Base-by-base conservation (phyloP, 495 filamentous ascomycete genomes). In the Clohesyomyces aquaticus region DNA sequence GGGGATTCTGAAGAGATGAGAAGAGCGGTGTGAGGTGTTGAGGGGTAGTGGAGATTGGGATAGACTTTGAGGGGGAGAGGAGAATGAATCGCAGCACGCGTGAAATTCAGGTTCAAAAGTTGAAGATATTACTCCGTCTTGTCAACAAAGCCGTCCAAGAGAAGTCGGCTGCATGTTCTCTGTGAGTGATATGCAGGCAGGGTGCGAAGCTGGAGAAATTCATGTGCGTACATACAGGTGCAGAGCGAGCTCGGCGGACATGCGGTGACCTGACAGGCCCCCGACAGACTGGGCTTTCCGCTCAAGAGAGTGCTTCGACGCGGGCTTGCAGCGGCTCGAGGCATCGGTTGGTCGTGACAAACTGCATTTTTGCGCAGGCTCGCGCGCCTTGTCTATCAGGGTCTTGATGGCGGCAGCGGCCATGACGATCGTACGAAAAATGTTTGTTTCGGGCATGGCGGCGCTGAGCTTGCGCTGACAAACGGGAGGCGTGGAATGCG, bases 1-100 rank as follows among this genome's bases (percentile, higher is more conserved):
- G 19, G 32, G 21, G 43, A 8, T 14, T 23, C 25, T 19, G 4
- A 16, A 56, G 14, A 9, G 53, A 43, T 4, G 38, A 42, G 38
- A 56, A 25, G 53, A 56, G 53, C 53, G 53, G 53, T 56, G 53
- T 42, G 29, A 56, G 16, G 53, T 18, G 28, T 10, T n/a, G 53
- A 42, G 28, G 53, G 16, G 18, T 9, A n/a, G 53, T 25, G 48
- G 25, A 52, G 22, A 52, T 10, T 18, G 48, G 21, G 25, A 52
- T 47, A 38, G 32, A 38, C 32, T 38, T 38, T 38, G n/a, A n/a
- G n/a, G n/a, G n/a, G n/a, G n/a, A n/a, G n/a, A n/a, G n/a, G n/a
- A n/a, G n/a, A n/a, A n/a, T n/a, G n/a, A n/a, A n/a, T n/a, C n/a
- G n/a, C n/a, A n/a, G n/a, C n/a, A n/a, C n/a, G n/a, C n/a, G n/a